These are phyloP conservation scores for Lasiodiplodia sp. DNA, from an alignment of 2,329 filamentous ascomycete genomes.

Conservation along the genomic window DNA sequence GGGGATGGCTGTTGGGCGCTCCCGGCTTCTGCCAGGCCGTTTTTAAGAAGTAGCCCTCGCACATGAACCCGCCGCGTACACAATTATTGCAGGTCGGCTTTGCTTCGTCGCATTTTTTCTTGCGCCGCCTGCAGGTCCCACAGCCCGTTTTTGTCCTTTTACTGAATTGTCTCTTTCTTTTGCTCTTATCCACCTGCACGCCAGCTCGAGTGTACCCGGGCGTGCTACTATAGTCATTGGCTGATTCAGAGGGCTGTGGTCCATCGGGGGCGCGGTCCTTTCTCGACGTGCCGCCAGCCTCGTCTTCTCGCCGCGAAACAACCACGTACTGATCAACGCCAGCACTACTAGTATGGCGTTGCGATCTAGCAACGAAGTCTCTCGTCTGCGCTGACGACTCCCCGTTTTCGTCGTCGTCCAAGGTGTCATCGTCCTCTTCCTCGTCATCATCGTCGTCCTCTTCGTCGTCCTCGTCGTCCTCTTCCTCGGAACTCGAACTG, in stretches of 20 bases:
- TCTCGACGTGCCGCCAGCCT: conserved; percentile 35
- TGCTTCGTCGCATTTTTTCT: conserved; percentile 97
- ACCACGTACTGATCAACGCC: conserved; percentile 35
- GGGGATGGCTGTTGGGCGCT: conserved; percentile 69
- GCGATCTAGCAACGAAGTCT: conserved; percentile 37
- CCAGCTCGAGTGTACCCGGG: conserved; percentile 52
- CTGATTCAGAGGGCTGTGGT: conserved; percentile 31
- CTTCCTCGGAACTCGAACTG: conserved; percentile 36
- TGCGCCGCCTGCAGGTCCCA: conserved; percentile 86
- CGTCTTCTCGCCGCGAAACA: conserved; percentile 39
- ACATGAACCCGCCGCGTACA: conserved; percentile 85
- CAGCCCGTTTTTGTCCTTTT: conserved; percentile 96
- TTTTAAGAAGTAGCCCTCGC: conserved; percentile 86
- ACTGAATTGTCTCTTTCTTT: conserved; percentile 46
- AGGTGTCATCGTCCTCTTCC: conserved; percentile 28
- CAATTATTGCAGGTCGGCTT: conserved; percentile 96
- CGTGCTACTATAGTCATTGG: conserved; percentile 31
- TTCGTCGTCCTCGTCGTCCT: conserved; percentile 36
- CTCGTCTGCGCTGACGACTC: conserved; percentile 32
- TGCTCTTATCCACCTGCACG: conserved; percentile 56
- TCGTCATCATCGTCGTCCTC: conserved; percentile 43
- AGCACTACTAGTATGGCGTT: conserved; percentile 31
- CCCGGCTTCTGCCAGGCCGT: conserved; percentile 81
- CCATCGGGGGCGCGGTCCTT: conserved; percentile 31
- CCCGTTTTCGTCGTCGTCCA: conserved; percentile 10